Evolutionary conservation across 2,329 filamentous ascomycete species (phyloP).

Genomic region (Hypomyces perniciosus): DNA sequence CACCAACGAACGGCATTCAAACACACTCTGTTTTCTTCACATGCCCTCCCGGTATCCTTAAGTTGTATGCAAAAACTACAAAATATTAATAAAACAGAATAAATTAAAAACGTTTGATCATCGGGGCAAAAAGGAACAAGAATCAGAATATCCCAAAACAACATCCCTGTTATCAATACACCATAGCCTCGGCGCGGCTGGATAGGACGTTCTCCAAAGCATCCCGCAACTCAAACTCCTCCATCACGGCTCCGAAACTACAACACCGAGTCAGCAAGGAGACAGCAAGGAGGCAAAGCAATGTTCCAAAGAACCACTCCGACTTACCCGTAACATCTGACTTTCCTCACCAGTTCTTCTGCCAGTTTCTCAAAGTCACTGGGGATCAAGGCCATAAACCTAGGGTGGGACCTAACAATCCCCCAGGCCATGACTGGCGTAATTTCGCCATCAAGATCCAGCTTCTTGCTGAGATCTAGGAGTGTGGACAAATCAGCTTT

Average conservation of each 20-base stretch:
- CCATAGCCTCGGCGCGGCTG: constrained; percentile 15
- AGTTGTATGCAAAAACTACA: neutral
- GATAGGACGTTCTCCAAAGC: constrained; percentile 60
- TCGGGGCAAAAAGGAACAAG: neutral
- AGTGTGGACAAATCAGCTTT: constrained; percentile 74
- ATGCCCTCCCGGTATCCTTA: neutral
- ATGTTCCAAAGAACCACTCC: constrained; percentile 1
- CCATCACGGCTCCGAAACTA: constrained; percentile 59
- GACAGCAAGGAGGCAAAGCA: neutral
- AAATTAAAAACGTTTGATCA: too few species aligned
- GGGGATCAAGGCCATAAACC: constrained; percentile 57
- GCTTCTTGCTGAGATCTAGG: constrained; percentile 73
- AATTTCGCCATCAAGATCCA: constrained; percentile 83
- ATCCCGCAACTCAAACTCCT: constrained; percentile 67
- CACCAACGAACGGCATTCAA: too few species aligned
- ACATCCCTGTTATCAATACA: constrained; percentile 4
- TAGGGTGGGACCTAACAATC: constrained; percentile 66
- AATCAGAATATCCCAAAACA: neutral
- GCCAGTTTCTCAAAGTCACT: constrained; percentile 68
- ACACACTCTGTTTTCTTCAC: neutral
- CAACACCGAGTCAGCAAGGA: constrained; percentile 2
- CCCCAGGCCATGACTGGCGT: constrained; percentile 96
- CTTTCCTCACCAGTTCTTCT: constrained; percentile 69
- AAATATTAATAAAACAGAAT: too few species aligned
- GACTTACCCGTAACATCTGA: constrained; percentile 85